Conservation (phyloP, 305 asterid species). For the Ajuga reptans region DNA sequence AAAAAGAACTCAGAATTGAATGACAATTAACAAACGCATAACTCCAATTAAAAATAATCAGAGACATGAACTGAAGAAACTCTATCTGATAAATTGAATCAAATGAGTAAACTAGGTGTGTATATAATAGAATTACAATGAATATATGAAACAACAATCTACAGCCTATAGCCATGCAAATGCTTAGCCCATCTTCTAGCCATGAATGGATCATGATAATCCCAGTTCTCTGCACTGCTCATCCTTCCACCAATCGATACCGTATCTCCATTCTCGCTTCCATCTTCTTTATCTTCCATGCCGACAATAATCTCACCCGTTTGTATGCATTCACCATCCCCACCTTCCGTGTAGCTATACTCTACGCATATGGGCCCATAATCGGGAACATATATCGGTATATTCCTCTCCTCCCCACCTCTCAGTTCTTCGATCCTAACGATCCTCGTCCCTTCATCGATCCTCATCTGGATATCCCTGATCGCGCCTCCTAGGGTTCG, state of each 20-base stretch:
- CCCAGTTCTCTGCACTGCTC: conserved; percentile 70
- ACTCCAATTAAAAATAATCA: too few species aligned
- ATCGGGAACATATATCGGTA: conserved; percentile 46
- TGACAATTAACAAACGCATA: too few species aligned
- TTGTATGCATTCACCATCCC: conserved; percentile 39
- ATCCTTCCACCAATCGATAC: conserved; percentile 41
- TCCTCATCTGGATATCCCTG: conserved; percentile 55
- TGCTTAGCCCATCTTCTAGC: conserved; percentile 98
- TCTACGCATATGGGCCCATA: conserved; percentile 38
- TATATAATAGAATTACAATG: not conserved
- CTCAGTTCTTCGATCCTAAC: conserved; percentile 69
- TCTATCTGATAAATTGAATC: conserved; percentile 2
- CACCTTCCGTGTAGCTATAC: conserved; percentile 62
- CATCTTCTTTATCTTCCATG: conserved; percentile 35
- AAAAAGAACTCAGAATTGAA: too few species aligned
- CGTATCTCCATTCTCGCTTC: conserved; percentile 27
- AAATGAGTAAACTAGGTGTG: conserved; percentile 5
- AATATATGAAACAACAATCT: conserved; percentile 18
- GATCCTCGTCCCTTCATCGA: conserved; percentile 42
- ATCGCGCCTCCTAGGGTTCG: conserved; percentile 63
- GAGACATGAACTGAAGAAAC: not conserved
- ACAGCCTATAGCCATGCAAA: conserved; percentile 68
- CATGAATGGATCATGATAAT: conserved; percentile 75
- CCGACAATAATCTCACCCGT: conserved; percentile 51
- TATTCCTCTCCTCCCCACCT: conserved; percentile 79